phyloP scores from a whole-genome alignment of 2,329 filamentous ascomycete species.

The Lasiodiplodia theobromae region DNA sequence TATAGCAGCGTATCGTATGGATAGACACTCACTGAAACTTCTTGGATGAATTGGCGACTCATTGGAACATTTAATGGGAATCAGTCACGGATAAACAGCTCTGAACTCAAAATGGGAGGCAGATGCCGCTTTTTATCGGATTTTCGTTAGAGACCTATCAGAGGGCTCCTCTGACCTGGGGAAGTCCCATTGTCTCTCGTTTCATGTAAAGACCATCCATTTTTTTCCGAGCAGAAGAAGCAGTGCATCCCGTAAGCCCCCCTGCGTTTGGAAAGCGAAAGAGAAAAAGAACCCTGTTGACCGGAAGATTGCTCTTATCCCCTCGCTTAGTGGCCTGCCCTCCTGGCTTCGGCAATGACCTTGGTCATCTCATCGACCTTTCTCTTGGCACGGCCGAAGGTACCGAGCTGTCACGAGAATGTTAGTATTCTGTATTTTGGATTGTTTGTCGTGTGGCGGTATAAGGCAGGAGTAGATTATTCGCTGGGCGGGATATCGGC shows the following conservation, averaged over 20 bases:
- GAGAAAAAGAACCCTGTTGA: conserved; percentile 25
- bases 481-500: not conserved
- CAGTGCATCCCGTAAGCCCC: conserved; percentile 17
- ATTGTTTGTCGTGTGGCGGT: conserved; percentile 1
- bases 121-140: conserved; percentile 21
- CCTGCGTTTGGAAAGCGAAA: conserved; percentile 14
- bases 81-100: not conserved
- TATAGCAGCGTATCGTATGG: not conserved
- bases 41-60: no score
- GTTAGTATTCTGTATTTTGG: conserved; percentile 37
- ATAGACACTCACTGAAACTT: not conserved
- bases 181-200: conserved; percentile 21
- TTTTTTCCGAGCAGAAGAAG: conserved; percentile 18
- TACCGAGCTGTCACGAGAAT: conserved; percentile 75
- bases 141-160: conserved; percentile 23
- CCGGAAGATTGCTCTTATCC: conserved; percentile 24
- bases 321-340: conserved; percentile 69
- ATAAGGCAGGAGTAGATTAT: not conserved
- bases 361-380: conserved; percentile 99
- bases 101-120: conserved; percentile 12
- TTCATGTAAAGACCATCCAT: conserved; percentile 22
- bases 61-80: not conserved
- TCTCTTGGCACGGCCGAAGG: conserved; percentile 97
- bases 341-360: conserved; percentile 95
- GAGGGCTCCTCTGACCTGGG: conserved; percentile 24